phyloP scores from a whole-genome alignment of 1,284 basidiomycete species.

The Moniliella sp. region DNA sequence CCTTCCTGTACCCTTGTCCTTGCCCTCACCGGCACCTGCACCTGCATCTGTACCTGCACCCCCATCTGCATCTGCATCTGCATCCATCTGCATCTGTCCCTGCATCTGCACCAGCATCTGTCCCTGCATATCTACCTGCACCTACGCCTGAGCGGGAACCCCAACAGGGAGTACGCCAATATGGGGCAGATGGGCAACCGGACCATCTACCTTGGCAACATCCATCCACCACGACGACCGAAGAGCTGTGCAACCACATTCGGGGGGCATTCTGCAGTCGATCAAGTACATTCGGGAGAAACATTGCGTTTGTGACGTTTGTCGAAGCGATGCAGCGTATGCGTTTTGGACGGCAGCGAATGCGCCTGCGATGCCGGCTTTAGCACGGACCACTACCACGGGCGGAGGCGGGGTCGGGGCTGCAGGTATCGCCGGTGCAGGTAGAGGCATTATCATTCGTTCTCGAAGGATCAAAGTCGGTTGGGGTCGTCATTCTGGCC shows the following conservation, averaged over 20 bases:
- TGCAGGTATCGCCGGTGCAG: too few relatives aligned
- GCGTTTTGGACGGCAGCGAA: too few relatives aligned
- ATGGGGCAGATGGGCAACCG: constrained; percentile 29
- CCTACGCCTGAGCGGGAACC: constrained; percentile 8
- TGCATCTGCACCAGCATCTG: too few relatives aligned
- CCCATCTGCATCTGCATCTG: constrained; percentile 5
- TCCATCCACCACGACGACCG: constrained; percentile 29
- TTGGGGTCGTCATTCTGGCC: constrained; percentile 31
- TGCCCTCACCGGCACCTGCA: constrained; percentile 1
- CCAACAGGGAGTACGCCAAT: constrained; percentile 1
- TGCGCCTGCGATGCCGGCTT: too few relatives aligned
- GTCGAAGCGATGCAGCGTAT: constrained; percentile 26
- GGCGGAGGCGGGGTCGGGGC: too few relatives aligned
- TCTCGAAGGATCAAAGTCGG: constrained; percentile 31
- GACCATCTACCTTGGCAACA: constrained; percentile 31
- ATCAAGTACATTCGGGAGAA: constrained; percentile 28
- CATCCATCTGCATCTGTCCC: constrained; percentile 7
- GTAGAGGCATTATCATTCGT: too few relatives aligned
- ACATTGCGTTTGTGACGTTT: constrained; percentile 32
- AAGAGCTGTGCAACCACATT: constrained; percentile 33
- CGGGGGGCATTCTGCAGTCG: constrained; percentile 30
- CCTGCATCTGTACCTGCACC: constrained; percentile 2
- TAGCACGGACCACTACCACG: too few relatives aligned
- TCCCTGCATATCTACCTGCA: constrained; percentile 14
- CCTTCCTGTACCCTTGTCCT: constrained; percentile 15